These are phyloP conservation scores for Solanum hybrid DNA, from an alignment of 305 asterid species.

Conservation along the genomic window DNA sequence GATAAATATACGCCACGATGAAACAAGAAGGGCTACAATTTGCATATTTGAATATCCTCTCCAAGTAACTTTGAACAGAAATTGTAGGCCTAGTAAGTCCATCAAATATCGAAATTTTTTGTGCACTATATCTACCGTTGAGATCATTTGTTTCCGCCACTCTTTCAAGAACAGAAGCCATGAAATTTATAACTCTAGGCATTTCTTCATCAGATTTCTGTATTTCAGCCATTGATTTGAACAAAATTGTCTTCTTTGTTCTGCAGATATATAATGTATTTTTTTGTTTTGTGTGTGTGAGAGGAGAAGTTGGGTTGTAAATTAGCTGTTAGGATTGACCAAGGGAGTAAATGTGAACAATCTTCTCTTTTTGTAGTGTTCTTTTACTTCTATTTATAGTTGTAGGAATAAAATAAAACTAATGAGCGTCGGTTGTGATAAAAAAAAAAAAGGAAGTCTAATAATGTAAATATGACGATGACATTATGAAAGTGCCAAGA, in stretches of 20 bases:
- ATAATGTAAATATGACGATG: neutral
- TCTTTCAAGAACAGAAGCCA: conserved; percentile 31
- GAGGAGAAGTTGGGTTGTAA: neutral
- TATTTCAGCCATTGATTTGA: conserved; percentile 31
- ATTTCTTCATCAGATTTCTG: conserved; percentile 23
- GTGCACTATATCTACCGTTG: neutral
- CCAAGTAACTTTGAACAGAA: conserved; percentile 36
- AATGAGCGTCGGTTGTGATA: neutral
- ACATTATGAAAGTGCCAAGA: neutral
- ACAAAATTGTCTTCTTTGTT: neutral
- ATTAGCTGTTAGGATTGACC: neutral
- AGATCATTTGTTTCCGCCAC: conserved; percentile 39
- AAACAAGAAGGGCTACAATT: conserved; percentile 53
- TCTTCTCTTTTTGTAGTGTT: neutral
- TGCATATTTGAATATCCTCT: conserved; percentile 55
- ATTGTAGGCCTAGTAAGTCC: conserved; percentile 42
- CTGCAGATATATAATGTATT: neutral
- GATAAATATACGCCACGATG: conserved; percentile 52
- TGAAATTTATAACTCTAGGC: conserved; percentile 23
- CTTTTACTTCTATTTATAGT: neutral
- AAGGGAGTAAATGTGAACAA: neutral
- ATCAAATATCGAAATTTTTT: conserved; percentile 39
- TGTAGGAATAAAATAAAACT: neutral
- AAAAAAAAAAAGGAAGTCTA: neutral
- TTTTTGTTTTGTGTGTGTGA: neutral